These are phyloP conservation scores for Sporothrix curviconia DNA, from an alignment of 2,329 filamentous ascomycete genomes.

Conservation along the genomic window DNA sequence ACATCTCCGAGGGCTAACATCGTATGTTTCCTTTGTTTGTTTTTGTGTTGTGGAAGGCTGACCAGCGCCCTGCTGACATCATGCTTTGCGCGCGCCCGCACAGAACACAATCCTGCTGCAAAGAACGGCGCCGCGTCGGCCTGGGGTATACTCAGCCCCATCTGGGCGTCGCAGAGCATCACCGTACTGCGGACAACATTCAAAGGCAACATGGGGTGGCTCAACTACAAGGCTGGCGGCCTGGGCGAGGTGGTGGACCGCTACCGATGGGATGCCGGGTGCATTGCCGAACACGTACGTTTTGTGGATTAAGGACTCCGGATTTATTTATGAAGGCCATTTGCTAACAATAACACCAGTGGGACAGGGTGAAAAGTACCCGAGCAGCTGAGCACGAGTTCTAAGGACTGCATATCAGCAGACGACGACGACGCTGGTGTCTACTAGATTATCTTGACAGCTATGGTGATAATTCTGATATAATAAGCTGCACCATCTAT, in stretches of 20 bases:
- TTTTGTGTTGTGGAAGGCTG: too few species aligned
- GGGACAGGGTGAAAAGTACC: conserved; percentile 14
- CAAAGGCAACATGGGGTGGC: conserved; percentile 22
- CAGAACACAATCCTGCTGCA: conserved; percentile 23
- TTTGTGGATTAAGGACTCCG: too few species aligned
- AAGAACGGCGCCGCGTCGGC: conserved; percentile 22
- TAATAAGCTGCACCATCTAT: too few species aligned
- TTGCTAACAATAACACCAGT: background rate
- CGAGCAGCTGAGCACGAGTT: too few species aligned
- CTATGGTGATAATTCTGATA: too few species aligned
- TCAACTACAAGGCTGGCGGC: conserved; percentile 21
- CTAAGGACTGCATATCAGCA: too few species aligned
- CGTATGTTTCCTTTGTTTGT: conserved; percentile 14
- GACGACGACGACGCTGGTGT: too few species aligned
- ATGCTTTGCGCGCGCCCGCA: background rate
- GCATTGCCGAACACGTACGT: conserved; percentile 24
- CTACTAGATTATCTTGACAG: too few species aligned
- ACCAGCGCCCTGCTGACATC: too few species aligned
- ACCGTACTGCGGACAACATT: conserved; percentile 23
- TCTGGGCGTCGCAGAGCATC: conserved; percentile 23
- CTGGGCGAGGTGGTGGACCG: conserved; percentile 23
- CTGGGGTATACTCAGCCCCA: conserved; percentile 22
- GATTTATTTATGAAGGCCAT: background rate
- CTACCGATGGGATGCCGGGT: conserved; percentile 24
- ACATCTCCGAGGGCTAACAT: conserved; percentile 24